Conservation (phyloP, 2,329 filamentous ascomycete species). For the Mycosphaerella sp. region DNA sequence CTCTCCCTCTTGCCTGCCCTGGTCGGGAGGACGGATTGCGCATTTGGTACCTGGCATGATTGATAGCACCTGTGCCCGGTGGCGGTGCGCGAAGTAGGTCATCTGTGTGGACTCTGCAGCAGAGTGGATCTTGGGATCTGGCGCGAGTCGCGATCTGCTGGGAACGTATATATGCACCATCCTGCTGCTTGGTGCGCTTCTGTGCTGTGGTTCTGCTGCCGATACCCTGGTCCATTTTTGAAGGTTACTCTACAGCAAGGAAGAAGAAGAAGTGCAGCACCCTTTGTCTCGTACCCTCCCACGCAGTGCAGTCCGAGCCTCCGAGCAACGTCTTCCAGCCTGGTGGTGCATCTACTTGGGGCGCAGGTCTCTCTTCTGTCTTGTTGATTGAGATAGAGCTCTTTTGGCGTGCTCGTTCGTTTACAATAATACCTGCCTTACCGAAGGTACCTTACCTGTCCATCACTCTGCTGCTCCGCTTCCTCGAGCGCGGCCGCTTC, state of each 20-base stretch:
- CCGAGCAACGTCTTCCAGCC: slow-evolving; percentile 26
- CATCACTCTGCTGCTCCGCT: slow-evolving; percentile 1
- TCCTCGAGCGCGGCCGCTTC: neutral
- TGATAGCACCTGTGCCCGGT: slow-evolving; percentile 19
- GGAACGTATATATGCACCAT: slow-evolving; percentile 19
- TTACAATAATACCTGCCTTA: neutral
- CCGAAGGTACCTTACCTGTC: no score
- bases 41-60: slow-evolving; percentile 24
- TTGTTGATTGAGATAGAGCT: slow-evolving; percentile 10
- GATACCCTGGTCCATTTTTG: slow-evolving; percentile 15
- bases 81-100: slow-evolving; percentile 17
- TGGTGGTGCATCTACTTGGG: slow-evolving; percentile 12
- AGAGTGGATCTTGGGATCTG: slow-evolving; percentile 16
- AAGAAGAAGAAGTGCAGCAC: slow-evolving; percentile 28
- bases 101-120: slow-evolving; percentile 14
- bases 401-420: slow-evolving; percentile 5
- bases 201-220: slow-evolving; percentile 17
- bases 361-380: slow-evolving; percentile 5
- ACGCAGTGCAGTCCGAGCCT: slow-evolving; percentile 26
- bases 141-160: slow-evolving; percentile 17
- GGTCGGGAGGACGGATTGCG: slow-evolving; percentile 15
- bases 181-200: slow-evolving; percentile 14
- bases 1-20: slow-evolving; percentile 4
- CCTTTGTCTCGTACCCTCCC: slow-evolving; percentile 24
- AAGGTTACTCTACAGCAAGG: slow-evolving; percentile 33